phyloP scores from a whole-genome alignment of 202 grass and related monocot genomes.

The Miscanthus sacchariflorus region DNA sequence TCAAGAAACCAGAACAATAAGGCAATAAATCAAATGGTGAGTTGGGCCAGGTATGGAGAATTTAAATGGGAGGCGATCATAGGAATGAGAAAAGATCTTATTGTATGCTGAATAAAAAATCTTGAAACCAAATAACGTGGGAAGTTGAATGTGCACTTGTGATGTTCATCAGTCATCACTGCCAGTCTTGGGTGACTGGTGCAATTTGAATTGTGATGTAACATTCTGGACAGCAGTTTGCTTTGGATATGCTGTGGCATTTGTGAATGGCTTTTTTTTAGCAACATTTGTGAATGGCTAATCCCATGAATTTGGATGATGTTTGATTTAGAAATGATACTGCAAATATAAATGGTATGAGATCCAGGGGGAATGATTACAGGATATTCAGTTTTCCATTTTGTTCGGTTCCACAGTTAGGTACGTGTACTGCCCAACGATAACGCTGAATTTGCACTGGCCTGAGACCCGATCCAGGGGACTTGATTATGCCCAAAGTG shows the following conservation, averaged over 20 bases:
- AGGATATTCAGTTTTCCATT: neutral
- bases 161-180: slow-evolving; percentile 18
- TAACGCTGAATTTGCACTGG: neutral
- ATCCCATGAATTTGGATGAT: neutral
- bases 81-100: slow-evolving; percentile 4
- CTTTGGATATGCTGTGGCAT: neutral
- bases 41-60: slow-evolving; percentile 29
- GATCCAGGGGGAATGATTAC: neutral
- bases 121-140: neutral
- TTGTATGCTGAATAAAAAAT: neutral
- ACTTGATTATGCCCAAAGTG: no score
- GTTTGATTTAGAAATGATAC: neutral
- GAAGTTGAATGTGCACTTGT: slow-evolving; percentile 19
- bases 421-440: neutral
- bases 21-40: neutral
- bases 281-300: neutral
- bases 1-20: slow-evolving; percentile 23
- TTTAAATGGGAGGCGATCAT: neutral
- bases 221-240: neutral
- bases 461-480: no score
- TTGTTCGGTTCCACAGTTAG: neutral
- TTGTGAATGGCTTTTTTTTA: neutral
- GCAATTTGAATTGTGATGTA: slow-evolving; percentile 5
- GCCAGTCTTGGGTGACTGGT: neutral
- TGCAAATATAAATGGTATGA: neutral